Evolutionary conservation across 2,329 filamentous ascomycete genomes (phyloP).

Genomic region (Orbilia quercus): DNA sequence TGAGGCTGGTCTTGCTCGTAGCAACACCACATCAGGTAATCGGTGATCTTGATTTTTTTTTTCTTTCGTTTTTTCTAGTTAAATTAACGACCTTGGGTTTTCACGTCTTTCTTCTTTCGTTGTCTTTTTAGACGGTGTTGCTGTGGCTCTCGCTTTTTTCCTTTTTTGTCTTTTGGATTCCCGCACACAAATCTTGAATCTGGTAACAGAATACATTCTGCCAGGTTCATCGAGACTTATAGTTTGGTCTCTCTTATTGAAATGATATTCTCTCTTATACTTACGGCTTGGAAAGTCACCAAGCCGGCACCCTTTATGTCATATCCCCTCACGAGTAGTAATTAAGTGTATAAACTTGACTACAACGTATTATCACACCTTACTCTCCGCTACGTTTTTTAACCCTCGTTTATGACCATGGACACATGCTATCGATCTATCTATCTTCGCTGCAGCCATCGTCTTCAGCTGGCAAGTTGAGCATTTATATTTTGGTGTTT

Average conservation of each 20-base stretch:
- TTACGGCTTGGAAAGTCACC: constrained; percentile 22
- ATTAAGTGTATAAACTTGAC: background rate
- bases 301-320: background rate
- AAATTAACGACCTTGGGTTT: constrained; percentile 41
- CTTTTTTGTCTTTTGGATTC: too few species aligned
- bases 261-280: constrained; percentile 26
- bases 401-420: constrained; percentile 19
- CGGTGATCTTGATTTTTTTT: constrained; percentile 41
- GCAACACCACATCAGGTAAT: constrained; percentile 43
- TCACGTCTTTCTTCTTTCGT: constrained; percentile 39
- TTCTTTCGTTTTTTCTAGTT: constrained; percentile 52
- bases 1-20: constrained; percentile 57
- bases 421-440: background rate
- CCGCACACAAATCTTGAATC: constrained; percentile 35
- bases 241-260: constrained; percentile 38
- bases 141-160: constrained; percentile 37
- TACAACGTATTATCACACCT: too few species aligned
- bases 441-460: constrained; percentile 7
- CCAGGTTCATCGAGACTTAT: constrained; percentile 24
- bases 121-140: constrained; percentile 55
- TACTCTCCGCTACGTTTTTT: background rate
- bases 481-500: constrained; percentile 50
- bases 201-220: constrained; percentile 48
- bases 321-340: background rate
- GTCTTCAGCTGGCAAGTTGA: constrained; percentile 43